These are phyloP conservation scores for Termitomyces eurrhizus DNA, from an alignment of 768 basidiomycete species.

Conservation along the genomic window DNA sequence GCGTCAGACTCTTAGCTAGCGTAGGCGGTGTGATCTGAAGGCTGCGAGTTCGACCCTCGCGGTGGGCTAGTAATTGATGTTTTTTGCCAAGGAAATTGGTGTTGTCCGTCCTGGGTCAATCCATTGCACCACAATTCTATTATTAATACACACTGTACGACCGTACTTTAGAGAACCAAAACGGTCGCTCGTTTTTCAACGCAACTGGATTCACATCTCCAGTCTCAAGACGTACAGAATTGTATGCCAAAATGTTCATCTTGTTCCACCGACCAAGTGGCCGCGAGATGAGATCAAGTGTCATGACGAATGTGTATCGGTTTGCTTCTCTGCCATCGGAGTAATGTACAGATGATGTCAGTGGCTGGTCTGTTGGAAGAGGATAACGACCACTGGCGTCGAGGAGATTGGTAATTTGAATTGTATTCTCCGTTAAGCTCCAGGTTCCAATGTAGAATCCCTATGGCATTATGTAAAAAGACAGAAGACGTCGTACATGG, in stretches of 20 bases:
- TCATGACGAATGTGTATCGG: constrained; percentile 75
- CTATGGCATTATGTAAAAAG: constrained; percentile 29
- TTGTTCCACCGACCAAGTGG: constrained; percentile 86
- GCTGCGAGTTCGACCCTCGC: constrained; percentile 86
- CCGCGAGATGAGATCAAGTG: constrained; percentile 63
- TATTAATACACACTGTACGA: constrained; percentile 41
- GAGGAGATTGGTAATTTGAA: constrained; percentile 60
- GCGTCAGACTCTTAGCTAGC: constrained; percentile 52
- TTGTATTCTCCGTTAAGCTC: constrained; percentile 57
- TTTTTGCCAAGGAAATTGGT: not conserved
- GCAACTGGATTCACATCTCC: constrained; percentile 69
- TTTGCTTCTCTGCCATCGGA: constrained; percentile 17
- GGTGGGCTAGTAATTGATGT: constrained; percentile 20
- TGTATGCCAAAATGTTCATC: constrained; percentile 69
- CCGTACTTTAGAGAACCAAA: constrained; percentile 90
- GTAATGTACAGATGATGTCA: constrained; percentile 1
- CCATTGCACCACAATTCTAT: not conserved
- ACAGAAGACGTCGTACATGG: not conserved
- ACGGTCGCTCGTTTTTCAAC: constrained; percentile 83
- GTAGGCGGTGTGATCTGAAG: constrained; percentile 48
- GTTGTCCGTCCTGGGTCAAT: not conserved
- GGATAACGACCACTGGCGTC: constrained; percentile 47
- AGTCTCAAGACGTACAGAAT: constrained; percentile 69
- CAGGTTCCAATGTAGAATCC: constrained; percentile 72
- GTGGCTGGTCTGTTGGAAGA: constrained; percentile 17